A percentile compares a stretch with the other conserved stretches of the same genome.
Evolutionary conservation across 129 eudicot genomes (phyloP).

Genomic region (Flaveria brownii): DNA sequence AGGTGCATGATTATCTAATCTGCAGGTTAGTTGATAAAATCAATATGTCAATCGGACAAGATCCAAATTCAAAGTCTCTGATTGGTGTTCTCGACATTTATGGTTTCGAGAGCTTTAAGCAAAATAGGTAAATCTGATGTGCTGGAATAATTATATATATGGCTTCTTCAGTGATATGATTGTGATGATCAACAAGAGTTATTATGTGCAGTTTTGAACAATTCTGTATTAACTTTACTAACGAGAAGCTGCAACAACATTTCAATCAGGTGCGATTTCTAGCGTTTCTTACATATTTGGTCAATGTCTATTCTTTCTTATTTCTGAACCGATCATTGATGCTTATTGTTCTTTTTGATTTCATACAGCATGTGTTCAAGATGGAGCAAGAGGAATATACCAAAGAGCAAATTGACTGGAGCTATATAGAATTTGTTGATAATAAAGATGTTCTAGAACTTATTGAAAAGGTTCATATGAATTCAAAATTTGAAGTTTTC

Average conservation of each 20-base stretch:
- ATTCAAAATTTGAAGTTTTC: constrained; percentile 9
- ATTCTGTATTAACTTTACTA: constrained; percentile 93
- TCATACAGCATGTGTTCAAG: constrained; percentile 92
- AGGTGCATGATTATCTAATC: constrained; percentile 21
- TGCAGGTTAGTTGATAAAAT: constrained; percentile 94
- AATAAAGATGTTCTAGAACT: constrained; percentile 98
- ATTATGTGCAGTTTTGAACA: constrained; percentile 86
- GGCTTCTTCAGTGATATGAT: constrained; percentile 24
- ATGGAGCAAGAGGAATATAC: constrained; percentile 99
- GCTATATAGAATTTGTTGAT: constrained; percentile 98
- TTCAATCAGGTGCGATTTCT: constrained; percentile 73
- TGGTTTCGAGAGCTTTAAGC: constrained; percentile 97
- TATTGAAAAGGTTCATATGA: constrained; percentile 73
- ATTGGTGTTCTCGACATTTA: constrained; percentile 98
- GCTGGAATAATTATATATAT: background rate
- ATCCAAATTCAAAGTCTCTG: constrained; percentile 78
- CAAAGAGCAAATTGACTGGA: constrained; percentile 93
- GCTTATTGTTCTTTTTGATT: constrained; percentile 19
- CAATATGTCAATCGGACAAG: constrained; percentile 92
- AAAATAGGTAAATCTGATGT: constrained; percentile 61
- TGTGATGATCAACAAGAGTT: constrained; percentile 30
- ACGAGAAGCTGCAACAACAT: constrained; percentile 98
- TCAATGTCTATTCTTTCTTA: background rate
- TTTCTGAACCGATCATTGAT: constrained; percentile 15
- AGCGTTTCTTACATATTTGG: constrained; percentile 24